phyloP scores from a whole-genome alignment of 169 alveolate species.

The Plasmodium gallinaceum region DNA sequence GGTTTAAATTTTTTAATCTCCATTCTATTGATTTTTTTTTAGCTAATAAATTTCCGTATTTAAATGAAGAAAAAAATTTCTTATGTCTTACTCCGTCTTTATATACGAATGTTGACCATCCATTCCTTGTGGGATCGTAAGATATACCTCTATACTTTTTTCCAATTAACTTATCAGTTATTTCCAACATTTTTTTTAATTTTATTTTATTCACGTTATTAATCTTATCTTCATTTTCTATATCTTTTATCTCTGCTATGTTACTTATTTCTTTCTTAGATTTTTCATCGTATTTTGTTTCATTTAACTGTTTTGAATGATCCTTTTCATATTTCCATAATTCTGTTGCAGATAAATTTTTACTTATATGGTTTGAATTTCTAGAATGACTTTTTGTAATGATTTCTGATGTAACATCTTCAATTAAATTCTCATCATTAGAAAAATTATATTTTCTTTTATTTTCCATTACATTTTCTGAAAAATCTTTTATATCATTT shows the following conservation, averaged over 20 bases:
- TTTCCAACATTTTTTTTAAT: slow-evolving; percentile 55
- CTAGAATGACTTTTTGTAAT: too few species aligned
- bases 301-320: not conserved
- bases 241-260: not conserved
- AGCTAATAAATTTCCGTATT: slow-evolving; percentile 73
- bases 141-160: slow-evolving; percentile 73
- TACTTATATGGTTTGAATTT: not conserved
- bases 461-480: too few species aligned
- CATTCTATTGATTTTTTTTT: slow-evolving; percentile 74
- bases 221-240: not conserved
- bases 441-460: too few species aligned
- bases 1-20: slow-evolving; percentile 57
- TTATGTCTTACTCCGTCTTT: slow-evolving; percentile 58
- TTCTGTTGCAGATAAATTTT: not conserved
- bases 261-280: not conserved
- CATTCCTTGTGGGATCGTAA: slow-evolving; percentile 70
- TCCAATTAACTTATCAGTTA: slow-evolving; percentile 63
- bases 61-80: slow-evolving; percentile 65
- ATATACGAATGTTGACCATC: slow-evolving; percentile 77
- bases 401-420: too few species aligned
- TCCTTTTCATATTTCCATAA: not conserved
- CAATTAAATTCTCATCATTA: too few species aligned
- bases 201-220: slow-evolving; percentile 32
- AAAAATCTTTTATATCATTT: too few species aligned
- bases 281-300: too few species aligned